A percentile compares a stretch with the other conserved stretches of the same genome.
Evolutionary conservation across 2,329 filamentous ascomycete genomes (phyloP).

Genomic region (Aspergillus pseudoterreus): DNA sequence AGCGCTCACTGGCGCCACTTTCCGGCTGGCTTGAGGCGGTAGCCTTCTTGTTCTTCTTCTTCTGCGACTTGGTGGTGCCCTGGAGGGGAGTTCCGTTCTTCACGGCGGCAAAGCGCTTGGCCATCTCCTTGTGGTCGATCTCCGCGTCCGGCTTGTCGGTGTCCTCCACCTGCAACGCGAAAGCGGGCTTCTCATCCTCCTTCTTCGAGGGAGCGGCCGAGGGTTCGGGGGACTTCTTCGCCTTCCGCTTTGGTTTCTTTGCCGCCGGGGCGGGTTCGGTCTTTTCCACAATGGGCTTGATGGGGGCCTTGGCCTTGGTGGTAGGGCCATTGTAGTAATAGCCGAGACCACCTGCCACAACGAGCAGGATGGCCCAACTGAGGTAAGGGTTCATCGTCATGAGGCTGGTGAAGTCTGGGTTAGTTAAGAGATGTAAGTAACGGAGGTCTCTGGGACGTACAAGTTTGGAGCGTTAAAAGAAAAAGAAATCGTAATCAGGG

Average conservation of each 20-base stretch:
- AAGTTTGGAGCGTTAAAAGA: too few relatives aligned
- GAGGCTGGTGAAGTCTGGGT: conserved; percentile 8
- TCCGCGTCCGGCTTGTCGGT: conserved; percentile 51
- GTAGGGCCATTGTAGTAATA: conserved; percentile 40
- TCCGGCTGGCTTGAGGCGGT: conserved; percentile 47
- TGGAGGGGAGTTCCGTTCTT: conserved; percentile 65
- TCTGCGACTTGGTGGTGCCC: conserved; percentile 44
- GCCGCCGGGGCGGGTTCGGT: conserved; percentile 25
- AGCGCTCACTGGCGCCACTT: conserved; percentile 43
- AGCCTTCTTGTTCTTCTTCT: conserved; percentile 68
- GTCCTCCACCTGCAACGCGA: conserved; percentile 25
- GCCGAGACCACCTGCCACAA: conserved; percentile 38
- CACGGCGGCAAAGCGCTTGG: conserved; percentile 65
- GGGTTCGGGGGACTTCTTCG: conserved; percentile 30
- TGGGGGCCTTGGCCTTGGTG: conserved; percentile 28
- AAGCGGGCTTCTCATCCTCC: conserved; percentile 28
- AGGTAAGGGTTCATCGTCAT: conserved; percentile 43
- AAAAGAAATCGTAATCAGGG: background rate
- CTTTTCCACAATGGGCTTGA: conserved; percentile 33
- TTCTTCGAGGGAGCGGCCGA: conserved; percentile 27
- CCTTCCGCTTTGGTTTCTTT: conserved; percentile 43
- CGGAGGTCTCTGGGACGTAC: too few relatives aligned
- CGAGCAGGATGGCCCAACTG: conserved; percentile 43
- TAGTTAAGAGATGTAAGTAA: background rate
- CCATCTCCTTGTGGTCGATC: conserved; percentile 71